Evolutionary conservation across 306 rosid species (phyloP), one percentile per base, ranked within the genome.

Genomic region (Cajanus cajan): DNA sequence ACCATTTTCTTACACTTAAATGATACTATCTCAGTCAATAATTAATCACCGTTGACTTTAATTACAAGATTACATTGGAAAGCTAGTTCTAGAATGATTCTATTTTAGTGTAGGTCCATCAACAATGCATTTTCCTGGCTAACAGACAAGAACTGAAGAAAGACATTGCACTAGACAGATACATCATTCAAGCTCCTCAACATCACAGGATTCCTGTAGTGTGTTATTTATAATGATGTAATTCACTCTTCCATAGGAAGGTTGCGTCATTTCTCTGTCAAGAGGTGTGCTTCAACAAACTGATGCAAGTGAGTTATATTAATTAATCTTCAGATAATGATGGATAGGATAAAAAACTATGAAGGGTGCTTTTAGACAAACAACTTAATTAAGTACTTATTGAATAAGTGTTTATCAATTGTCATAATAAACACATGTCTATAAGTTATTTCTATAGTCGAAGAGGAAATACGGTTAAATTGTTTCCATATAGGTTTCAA

Each of bases 21-120:
- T 31, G 68, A 31, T 12, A 33, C 22, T 0, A 47, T 68, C 39
- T 16, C 47, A 19, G 11, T 68, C 39, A 57, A 39, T 45, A 67
- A 43, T 68, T 68, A 24, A 75, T 66, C 71, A 66, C 11, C 5
- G 2, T 80, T 68, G 58, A 81, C 71, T 55, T 31, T 47, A 37
- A 34, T 63, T 24, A 67, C 65, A 33, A 21, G 7, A 34, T 63
- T 24, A 67, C 65, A 44, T 34, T 11, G 18, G 14, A 74, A 74
- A 78, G 37, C 21, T 69, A 62, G 66, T 34, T 7, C 41, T 13
- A 83, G 68, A 67, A 64, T 54, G 61, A 58, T 72, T 83, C 39
- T 54, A 50, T 47, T 47, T 24, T 15, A 21, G 16, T 43, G 12
- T 13, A 36, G 40, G 45, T 70, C 41, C 69, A 6, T 73, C 45